Percentiles rank a stretch among this genome's conserved stretches.
Conservation (phyloP, 805 yeast genomes). For the Ogataea nakhonphanomensis region DNA sequence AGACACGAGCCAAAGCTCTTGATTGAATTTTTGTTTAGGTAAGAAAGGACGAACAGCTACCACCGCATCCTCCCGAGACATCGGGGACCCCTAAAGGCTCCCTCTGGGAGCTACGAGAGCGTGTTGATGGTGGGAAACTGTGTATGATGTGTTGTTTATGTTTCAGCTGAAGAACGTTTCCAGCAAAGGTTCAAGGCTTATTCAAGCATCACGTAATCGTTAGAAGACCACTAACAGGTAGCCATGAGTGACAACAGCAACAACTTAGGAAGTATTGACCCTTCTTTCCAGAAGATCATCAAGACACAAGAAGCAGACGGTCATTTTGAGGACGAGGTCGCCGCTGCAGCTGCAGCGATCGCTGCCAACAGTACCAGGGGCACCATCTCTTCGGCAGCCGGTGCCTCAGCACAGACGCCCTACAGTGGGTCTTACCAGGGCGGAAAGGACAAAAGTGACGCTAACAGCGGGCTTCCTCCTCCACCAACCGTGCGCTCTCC, state of each 20-base stretch:
- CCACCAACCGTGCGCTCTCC: conserved; percentile 7
- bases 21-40: conserved; percentile 8
- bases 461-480: conserved; percentile 15
- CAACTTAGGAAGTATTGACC: conserved; percentile 20
- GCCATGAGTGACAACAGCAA: conserved; percentile 12
- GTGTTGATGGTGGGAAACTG: too few relatives aligned
- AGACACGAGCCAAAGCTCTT: conserved; percentile 1
- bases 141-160: background rate
- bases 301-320: conserved; percentile 8
- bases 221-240: conserved; percentile 12
- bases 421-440: conserved; percentile 6
- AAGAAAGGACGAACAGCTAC: conserved; percentile 2
- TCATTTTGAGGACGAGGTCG: conserved; percentile 17
- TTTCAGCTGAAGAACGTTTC: background rate
- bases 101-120: too few relatives aligned
- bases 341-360: conserved; percentile 36
- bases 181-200: conserved; percentile 6
- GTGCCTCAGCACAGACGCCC: background rate
- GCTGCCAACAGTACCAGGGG: conserved; percentile 15
- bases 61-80: background rate
- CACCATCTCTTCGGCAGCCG: too few relatives aligned
- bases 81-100: too few relatives aligned
- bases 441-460: conserved; percentile 3
- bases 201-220: conserved; percentile 15
- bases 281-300: conserved; percentile 21